Percentiles rank a stretch among this genome's conserved stretches.
phyloP scores from a whole-genome alignment of 2,329 filamentous ascomycete species.

The Passalora sequoiae region DNA sequence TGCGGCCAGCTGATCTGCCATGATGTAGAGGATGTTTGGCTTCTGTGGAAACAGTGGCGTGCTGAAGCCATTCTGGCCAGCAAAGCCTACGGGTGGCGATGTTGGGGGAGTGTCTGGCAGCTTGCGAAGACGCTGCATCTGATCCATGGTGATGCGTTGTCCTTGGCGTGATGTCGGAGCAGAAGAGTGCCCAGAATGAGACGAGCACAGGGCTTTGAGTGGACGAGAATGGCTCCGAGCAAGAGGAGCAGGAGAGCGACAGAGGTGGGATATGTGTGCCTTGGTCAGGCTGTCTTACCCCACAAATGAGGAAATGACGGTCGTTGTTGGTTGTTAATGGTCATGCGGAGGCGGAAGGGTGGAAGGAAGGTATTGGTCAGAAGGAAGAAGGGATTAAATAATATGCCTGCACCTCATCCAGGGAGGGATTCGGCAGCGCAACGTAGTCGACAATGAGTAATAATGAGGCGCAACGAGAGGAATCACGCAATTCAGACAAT shows the following conservation, averaged over 20 bases:
- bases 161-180: too few species aligned
- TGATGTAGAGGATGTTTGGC: constrained; percentile 86
- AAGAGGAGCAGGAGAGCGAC: too few species aligned
- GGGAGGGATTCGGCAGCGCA: too few species aligned
- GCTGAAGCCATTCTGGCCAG: constrained; percentile 37
- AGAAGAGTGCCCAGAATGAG: too few species aligned
- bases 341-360: constrained; percentile 3
- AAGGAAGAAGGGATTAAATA: constrained; percentile 3
- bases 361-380: neutral
- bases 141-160: constrained; percentile 18
- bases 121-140: constrained; percentile 29
- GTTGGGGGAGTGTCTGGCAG: constrained; percentile 34
- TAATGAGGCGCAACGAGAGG: neutral
- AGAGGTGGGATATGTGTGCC: too few species aligned
- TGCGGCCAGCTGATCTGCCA: constrained; percentile 92
- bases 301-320: neutral
- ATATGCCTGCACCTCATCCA: too few species aligned
- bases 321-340: neutral
- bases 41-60: constrained; percentile 39
- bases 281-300: neutral
- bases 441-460: too few species aligned
- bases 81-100: constrained; percentile 35
- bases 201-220: too few species aligned
- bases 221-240: too few species aligned
- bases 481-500: constrained; percentile 2